Conservation (phyloP, 1,284 basidiomycete genomes). For the Sphaerobolus stellatus region DNA sequence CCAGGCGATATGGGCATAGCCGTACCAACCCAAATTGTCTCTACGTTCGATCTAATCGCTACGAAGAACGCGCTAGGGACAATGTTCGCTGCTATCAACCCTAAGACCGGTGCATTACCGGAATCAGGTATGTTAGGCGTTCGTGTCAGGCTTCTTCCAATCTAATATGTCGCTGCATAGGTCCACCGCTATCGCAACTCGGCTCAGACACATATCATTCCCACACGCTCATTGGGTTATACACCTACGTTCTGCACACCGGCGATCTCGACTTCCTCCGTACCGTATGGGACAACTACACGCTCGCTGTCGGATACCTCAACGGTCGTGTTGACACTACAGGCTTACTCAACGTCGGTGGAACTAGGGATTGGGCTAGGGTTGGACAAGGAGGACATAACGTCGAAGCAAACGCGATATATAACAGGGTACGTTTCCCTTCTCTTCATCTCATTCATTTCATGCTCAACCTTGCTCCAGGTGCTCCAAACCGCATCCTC, state of each 20-base stretch:
- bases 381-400: conserved; percentile 48
- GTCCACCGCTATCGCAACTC: conserved; percentile 54
- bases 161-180: not conserved
- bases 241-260: conserved; percentile 47
- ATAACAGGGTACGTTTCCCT: conserved; percentile 39
- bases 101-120: conserved; percentile 51
- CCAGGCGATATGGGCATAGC: conserved; percentile 67
- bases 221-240: conserved; percentile 47
- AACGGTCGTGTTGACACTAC: conserved; percentile 43
- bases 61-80: conserved; percentile 56
- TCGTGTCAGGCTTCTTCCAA: not conserved
- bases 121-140: conserved; percentile 39
- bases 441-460: not conserved
- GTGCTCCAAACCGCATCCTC: conserved; percentile 47
- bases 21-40: conserved; percentile 59
- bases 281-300: conserved; percentile 51
- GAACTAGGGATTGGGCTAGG: conserved; percentile 50
- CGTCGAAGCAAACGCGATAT: conserved; percentile 48
- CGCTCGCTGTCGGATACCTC: conserved; percentile 46
- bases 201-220: conserved; percentile 45
- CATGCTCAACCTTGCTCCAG: conserved; percentile 24
- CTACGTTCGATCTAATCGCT: conserved; percentile 55
- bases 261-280: conserved; percentile 46
- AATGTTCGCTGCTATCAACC: conserved; percentile 55
- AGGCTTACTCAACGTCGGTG: conserved; percentile 49